Conservation (phyloP, 495 filamentous ascomycete species). For the Xylaria grammica region DNA sequence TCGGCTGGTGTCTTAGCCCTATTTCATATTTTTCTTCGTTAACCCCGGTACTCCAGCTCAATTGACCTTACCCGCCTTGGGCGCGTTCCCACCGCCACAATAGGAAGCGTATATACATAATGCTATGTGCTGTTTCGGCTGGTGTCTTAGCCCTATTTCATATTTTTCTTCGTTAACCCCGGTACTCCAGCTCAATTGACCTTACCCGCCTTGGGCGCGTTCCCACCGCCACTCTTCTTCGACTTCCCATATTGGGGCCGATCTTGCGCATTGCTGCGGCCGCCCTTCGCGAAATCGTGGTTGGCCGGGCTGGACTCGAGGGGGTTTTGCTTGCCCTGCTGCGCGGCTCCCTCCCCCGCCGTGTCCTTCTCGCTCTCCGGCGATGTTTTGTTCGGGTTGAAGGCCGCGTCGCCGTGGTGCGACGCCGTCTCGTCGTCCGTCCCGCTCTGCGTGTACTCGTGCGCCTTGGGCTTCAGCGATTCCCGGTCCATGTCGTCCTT, state of each 20-base stretch:
- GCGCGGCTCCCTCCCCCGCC: conserved; percentile 30
- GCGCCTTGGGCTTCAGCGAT: conserved; percentile 43
- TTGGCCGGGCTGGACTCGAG: conserved; percentile 47
- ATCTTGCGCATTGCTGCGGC: conserved; percentile 21
- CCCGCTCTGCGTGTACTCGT: conserved; percentile 45
- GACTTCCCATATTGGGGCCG: conserved; percentile 24
- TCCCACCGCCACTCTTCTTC: conserved; percentile 31
- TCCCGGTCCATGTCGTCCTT: conserved; percentile 51
- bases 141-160: too few species aligned
- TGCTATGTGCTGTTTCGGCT: too few species aligned
- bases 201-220: conserved; percentile 34
- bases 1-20: too few species aligned
- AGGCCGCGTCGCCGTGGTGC: conserved; percentile 43
- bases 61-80: conserved; percentile 32
- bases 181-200: neutral
- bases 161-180: neutral
- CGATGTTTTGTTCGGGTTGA: conserved; percentile 45
- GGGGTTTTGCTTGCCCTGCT: conserved; percentile 40
- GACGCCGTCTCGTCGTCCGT: conserved; percentile 45
- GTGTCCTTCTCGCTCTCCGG: conserved; percentile 41
- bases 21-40: neutral
- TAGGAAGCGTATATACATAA: too few species aligned
- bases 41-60: neutral
- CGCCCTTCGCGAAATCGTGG: conserved; percentile 34
- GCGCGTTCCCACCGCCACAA: conserved; percentile 24